Evolutionary conservation across 2,329 filamentous ascomycete species (phyloP), one percentile per base, ranked within the genome.

Genomic region (Calonectria pseudoturangicola): DNA sequence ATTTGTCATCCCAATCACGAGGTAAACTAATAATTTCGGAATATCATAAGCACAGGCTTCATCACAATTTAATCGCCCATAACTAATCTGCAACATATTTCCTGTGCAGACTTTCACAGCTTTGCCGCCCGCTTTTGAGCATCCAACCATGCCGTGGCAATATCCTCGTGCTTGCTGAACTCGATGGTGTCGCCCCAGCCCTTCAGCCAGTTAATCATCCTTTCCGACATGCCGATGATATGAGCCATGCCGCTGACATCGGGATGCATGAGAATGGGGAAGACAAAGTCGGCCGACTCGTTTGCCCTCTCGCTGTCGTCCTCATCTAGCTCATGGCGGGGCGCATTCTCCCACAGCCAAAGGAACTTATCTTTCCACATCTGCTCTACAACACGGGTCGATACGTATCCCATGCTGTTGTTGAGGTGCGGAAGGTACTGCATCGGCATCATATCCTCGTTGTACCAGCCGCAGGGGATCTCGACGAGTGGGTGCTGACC

Each of bases 311-410:
- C 21, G 21, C 21, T 21, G 21, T 21, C 21, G 21, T 21, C 21
- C 21, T 21, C 21, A 21, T 21, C 21, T 21, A 21, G 21, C 21
- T 21, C 21, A 21, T 21, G 21, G 21, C 21, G 21, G 1, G 21
- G 21, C 21, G 21, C 76, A 77, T 73, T 84, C 81, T 68, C 66
- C 41, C 85, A 85, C n/a, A 91, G 82, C 85, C 87, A 92, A 73
- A 88, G 84, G 75, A 92, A 91, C 15, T 89, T 86, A 76, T 91
- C 90, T 76, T 85, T 88, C 91, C 91, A 92, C 84, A 92, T 89
- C 72, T 88, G 85, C 83, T 92, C 90, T 33, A 92, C 86, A 2
- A 89, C 85, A 12, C 87, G 84, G 5, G 88, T 87, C 66, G 89
- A 88, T 0, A 92, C 89, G 77, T 91, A 92, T 1, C 91, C 90